Evolutionary conservation across 768 basidiomycete species (phyloP).

Genomic region (Podaxis sp.): DNA sequence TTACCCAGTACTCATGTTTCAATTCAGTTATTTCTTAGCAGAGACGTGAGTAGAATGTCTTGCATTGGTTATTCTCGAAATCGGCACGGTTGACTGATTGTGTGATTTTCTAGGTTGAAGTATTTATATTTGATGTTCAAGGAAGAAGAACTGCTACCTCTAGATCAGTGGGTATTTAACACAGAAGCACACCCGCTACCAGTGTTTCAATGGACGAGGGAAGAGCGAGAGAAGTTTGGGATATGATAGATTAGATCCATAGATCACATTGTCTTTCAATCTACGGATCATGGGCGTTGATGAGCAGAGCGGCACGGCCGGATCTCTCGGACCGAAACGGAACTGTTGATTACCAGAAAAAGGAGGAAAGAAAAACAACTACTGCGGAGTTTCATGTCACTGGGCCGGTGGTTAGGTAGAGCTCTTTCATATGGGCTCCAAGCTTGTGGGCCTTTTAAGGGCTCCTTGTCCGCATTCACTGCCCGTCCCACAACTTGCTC

Average conservation of each 20-base stretch:
- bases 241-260: constrained; percentile 26
- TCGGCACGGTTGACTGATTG: neutral
- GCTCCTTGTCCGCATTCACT: constrained; percentile 4
- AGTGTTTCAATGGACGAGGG: constrained; percentile 60
- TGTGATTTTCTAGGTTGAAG: constrained; percentile 48
- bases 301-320: neutral
- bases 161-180: constrained; percentile 62
- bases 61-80: neutral
- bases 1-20: neutral
- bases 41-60: constrained; percentile 40
- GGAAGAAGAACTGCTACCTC: constrained; percentile 57
- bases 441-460: constrained; percentile 17
- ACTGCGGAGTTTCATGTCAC: constrained; percentile 12
- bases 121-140: constrained; percentile 72
- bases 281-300: neutral
- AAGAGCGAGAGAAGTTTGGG: constrained; percentile 46
- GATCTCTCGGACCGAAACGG: constrained; percentile 4
- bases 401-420: constrained; percentile 11
- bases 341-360: neutral
- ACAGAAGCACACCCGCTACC: constrained; percentile 80
- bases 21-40: constrained; percentile 44
- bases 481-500: neutral
- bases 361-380: neutral
- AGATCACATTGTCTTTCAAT: constrained; percentile 4
- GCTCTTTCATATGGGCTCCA: constrained; percentile 15